phyloP scores from a whole-genome alignment of 2,329 filamentous ascomycete species.

The Ophiostoma sp. region DNA sequence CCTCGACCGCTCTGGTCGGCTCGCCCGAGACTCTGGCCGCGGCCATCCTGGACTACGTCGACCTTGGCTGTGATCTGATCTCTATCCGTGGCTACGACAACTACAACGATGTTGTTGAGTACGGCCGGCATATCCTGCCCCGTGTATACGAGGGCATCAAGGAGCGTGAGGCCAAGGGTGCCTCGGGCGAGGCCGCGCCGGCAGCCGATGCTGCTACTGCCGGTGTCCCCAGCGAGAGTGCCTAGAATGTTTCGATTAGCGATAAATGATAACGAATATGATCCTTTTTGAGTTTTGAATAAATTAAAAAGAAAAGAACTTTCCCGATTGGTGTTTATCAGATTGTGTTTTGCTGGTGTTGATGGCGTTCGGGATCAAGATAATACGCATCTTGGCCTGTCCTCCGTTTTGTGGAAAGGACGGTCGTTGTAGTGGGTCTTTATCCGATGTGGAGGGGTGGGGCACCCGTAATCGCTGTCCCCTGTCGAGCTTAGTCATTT shows the following conservation, averaged over 20 bases:
- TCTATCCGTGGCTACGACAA: conserved; percentile 59
- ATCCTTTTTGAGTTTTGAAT: background rate
- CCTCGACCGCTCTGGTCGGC: conserved; percentile 55
- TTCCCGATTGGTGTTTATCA: background rate
- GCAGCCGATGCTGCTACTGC: background rate
- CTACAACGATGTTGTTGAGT: conserved; percentile 55
- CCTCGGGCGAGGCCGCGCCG: background rate
- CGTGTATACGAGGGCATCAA: conserved; percentile 40
- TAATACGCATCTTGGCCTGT: background rate
- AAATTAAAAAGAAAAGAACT: background rate
- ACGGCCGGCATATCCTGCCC: conserved; percentile 52
- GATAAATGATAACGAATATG: conserved; percentile 4
- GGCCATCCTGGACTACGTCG: conserved; percentile 53
- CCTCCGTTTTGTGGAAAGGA: too few species aligned
- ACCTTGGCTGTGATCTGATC: conserved; percentile 49
- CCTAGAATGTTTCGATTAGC: background rate
- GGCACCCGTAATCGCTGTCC: background rate
- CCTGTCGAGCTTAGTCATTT: conserved; percentile 5
- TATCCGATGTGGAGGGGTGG: background rate
- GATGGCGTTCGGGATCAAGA: background rate
- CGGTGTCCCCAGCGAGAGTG: background rate
- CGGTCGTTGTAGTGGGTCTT: background rate
- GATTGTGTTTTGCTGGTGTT: background rate
- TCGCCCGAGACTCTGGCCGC: conserved; percentile 49
- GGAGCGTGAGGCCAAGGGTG: conserved; percentile 27